phyloP scores from a whole-genome alignment of 208 protist species.

The Borovskyia barvae region DNA sequence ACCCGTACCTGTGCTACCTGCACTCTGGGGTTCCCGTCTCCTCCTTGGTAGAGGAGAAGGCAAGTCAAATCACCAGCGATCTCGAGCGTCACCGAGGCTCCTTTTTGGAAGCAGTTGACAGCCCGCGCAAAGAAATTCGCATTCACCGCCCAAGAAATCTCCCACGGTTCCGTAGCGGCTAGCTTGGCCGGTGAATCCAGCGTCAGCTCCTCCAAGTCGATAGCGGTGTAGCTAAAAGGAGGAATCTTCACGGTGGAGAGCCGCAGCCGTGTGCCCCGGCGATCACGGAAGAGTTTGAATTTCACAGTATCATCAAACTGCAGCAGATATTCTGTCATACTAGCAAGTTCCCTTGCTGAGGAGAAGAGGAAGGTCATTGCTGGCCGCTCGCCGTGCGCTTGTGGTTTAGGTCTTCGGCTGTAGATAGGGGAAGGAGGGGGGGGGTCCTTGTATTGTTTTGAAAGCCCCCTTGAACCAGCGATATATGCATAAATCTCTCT shows the following conservation, averaged over 20 bases:
- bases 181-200: constrained; percentile 3
- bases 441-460: too few species aligned
- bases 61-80: constrained; percentile 31
- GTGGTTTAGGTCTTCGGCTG: not conserved
- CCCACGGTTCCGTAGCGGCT: constrained; percentile 10
- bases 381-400: not conserved
- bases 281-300: constrained; percentile 25
- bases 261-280: constrained; percentile 14
- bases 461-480: too few species aligned
- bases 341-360: constrained; percentile 21
- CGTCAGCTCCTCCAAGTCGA: constrained; percentile 32
- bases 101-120: constrained; percentile 48
- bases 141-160: constrained; percentile 48
- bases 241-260: constrained; percentile 42
- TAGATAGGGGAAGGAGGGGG: not conserved
- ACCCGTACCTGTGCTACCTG: constrained; percentile 42
- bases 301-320: constrained; percentile 47
- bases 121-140: constrained; percentile 32
- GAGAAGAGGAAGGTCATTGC: constrained; percentile 30
- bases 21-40: constrained; percentile 26
- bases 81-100: constrained; percentile 38
- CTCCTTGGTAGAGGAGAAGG: constrained; percentile 42
- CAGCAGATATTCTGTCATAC: constrained; percentile 22
- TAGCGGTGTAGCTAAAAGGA: constrained; percentile 58
- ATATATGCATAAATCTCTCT: too few species aligned